Conservation (phyloP, 2,329 filamentous ascomycete genomes). For the Verticillium tricorpus region DNA sequence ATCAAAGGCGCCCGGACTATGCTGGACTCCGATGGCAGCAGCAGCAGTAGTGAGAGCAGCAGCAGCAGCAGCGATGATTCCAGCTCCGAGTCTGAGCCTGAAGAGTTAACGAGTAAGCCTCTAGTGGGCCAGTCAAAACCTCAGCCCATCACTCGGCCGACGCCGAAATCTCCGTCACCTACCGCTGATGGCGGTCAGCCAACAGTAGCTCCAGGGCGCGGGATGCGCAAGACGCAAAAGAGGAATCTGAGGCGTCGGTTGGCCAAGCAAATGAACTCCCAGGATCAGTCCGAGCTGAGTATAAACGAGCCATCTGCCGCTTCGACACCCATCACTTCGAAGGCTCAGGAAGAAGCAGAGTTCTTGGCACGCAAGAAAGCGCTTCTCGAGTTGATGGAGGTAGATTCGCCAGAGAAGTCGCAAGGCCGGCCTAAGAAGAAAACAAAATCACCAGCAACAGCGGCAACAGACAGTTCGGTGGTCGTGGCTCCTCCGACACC, state of each 20-base stretch:
- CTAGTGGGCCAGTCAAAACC: not conserved
- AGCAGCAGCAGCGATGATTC: conserved; percentile 14
- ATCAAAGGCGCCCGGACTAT: not conserved
- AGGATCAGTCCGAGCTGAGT: not conserved
- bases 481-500: not conserved
- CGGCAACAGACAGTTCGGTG: not conserved
- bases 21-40: not conserved
- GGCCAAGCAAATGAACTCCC: conserved; percentile 19
- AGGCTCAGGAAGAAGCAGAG: conserved; percentile 16
- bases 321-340: not conserved
- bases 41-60: conserved; percentile 1
- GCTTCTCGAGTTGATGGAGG: conserved; percentile 22
- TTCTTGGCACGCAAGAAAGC: conserved; percentile 35
- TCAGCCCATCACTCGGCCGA: conserved; percentile 4
- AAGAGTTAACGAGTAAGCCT: conserved; percentile 31
- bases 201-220: conserved; percentile 26
- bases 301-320: not conserved
- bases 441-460: not conserved
- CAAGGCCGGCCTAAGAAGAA: conserved; percentile 1
- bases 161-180: not conserved
- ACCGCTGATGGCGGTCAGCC: conserved; percentile 6
- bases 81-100: conserved; percentile 24
- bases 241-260: conserved; percentile 46
- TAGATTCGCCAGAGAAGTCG: not conserved
- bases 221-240: conserved; percentile 40